Percentiles rank a stretch among this genome's conserved stretches.
These are phyloP conservation scores for Termitomyces sp. DNA, from an alignment of 768 basidiomycete genomes.

Conservation along the genomic window DNA sequence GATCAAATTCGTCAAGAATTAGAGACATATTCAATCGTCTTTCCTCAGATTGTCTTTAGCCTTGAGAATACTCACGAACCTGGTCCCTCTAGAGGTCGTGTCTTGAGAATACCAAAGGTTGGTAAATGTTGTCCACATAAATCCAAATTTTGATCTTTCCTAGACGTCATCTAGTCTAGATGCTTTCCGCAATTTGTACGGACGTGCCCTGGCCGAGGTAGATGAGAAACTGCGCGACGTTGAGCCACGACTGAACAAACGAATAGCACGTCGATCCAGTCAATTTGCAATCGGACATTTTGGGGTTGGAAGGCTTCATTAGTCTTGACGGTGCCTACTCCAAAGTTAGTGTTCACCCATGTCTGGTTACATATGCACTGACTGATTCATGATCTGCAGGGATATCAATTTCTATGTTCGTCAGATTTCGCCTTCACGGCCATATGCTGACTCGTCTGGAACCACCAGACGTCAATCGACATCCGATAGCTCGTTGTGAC, in stretches of 20 bases:
- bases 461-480: slow-evolving; percentile 71
- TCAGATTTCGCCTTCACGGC: slow-evolving; percentile 8
- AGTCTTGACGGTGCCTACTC: slow-evolving; percentile 73
- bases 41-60: slow-evolving; percentile 66
- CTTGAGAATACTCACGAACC: slow-evolving; percentile 52
- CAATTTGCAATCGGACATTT: slow-evolving; percentile 39
- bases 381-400: slow-evolving; percentile 35
- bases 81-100: slow-evolving; percentile 36
- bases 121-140: not conserved
- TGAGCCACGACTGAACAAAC: slow-evolving; percentile 3
- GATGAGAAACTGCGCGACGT: slow-evolving; percentile 13
- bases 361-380: slow-evolving; percentile 4
- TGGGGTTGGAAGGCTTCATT: slow-evolving; percentile 78
- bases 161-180: slow-evolving; percentile 65
- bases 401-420: slow-evolving; percentile 87
- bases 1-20: slow-evolving; percentile 70
- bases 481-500: slow-evolving; percentile 62
- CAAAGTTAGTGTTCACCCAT: slow-evolving; percentile 44
- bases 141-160: slow-evolving; percentile 1
- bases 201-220: slow-evolving; percentile 69
- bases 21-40: slow-evolving; percentile 70
- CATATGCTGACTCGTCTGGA: not conserved
- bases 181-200: slow-evolving; percentile 73
- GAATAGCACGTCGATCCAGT: slow-evolving; percentile 71
- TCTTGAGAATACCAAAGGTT: slow-evolving; percentile 69